These are phyloP conservation scores for Mycena floridula DNA, from an alignment of 768 basidiomycete genomes.

Conservation along the genomic window DNA sequence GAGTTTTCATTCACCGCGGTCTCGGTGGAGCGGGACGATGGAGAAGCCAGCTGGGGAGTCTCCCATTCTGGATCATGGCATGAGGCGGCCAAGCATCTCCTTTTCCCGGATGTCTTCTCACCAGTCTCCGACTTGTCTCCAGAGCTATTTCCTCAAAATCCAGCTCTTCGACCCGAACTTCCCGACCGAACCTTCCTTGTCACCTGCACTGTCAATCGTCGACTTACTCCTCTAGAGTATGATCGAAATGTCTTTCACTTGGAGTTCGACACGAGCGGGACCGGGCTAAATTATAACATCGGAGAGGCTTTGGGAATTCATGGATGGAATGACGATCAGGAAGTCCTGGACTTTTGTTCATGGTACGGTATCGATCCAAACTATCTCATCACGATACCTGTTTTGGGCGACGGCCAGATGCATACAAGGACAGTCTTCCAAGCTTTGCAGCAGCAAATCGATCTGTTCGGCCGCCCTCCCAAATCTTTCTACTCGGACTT, in stretches of 20 bases:
- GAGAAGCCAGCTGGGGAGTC: slow-evolving; percentile 54
- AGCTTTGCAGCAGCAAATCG: slow-evolving; percentile 91
- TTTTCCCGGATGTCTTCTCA: slow-evolving; percentile 80
- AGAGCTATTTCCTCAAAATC: slow-evolving; percentile 50
- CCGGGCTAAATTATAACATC: slow-evolving; percentile 90
- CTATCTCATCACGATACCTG: slow-evolving; percentile 76
- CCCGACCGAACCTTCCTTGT: slow-evolving; percentile 90
- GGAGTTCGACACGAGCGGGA: slow-evolving; percentile 89
- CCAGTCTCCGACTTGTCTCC: slow-evolving; percentile 32
- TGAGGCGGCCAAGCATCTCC: slow-evolving; percentile 79
- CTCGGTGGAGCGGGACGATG: slow-evolving; percentile 52
- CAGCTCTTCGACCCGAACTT: slow-evolving; percentile 78
- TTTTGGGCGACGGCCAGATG: slow-evolving; percentile 57
- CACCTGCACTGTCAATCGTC: slow-evolving; percentile 89
- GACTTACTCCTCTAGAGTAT: slow-evolving; percentile 92
- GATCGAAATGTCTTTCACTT: slow-evolving; percentile 99
- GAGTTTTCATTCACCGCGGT: slow-evolving; percentile 72
- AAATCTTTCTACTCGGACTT: slow-evolving; percentile 94
- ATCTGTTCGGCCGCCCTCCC: slow-evolving; percentile 92
- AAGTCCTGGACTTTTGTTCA: slow-evolving; percentile 81
- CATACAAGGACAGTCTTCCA: slow-evolving; percentile 96
- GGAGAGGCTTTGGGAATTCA: slow-evolving; percentile 97
- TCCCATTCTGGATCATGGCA: slow-evolving; percentile 70
- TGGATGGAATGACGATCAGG: slow-evolving; percentile 92
- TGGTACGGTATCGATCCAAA: slow-evolving; percentile 89